A percentile compares a stretch with the other conserved stretches of the same genome.
Evolutionary conservation across 805 yeast genomes (phyloP).

Genomic region (Cephaloascus albidus): DNA sequence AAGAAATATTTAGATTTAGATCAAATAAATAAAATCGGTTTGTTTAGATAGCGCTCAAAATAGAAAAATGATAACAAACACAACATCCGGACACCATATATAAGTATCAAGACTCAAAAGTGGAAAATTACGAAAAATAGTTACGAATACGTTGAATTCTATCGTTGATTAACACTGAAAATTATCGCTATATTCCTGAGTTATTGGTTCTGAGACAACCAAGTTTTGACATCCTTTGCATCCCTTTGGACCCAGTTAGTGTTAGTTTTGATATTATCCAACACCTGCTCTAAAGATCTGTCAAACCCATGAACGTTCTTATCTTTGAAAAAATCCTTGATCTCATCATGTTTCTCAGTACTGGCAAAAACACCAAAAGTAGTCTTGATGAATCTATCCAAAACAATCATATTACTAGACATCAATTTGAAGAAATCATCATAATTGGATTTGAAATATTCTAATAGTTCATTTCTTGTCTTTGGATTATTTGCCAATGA

Average conservation of each 20-base stretch:
- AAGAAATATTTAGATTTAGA: no score
- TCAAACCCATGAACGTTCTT: constrained; percentile 48
- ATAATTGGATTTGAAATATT: constrained; percentile 39
- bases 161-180: no score
- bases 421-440: constrained; percentile 29
- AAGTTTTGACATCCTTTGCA: constrained; percentile 24
- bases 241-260: constrained; percentile 44
- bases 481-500: constrained; percentile 36
- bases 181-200: no score
- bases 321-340: constrained; percentile 30
- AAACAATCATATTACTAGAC: constrained; percentile 40
- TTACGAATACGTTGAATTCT: no score
- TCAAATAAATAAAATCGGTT: no score
- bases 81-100: no score
- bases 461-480: constrained; percentile 37
- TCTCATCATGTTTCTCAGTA: constrained; percentile 21
- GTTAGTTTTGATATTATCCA: constrained; percentile 44
- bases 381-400: constrained; percentile 35
- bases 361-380: constrained; percentile 24
- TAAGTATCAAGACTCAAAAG: no score
- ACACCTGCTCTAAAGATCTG: constrained; percentile 43
- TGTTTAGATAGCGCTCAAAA: no score
- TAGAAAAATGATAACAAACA: no score
- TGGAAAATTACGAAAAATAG: no score
- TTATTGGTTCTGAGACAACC: constrained; percentile 25